phyloP scores from a whole-genome alignment of 2,329 filamentous ascomycete species.

The Colletotrichum gigasporum region DNA sequence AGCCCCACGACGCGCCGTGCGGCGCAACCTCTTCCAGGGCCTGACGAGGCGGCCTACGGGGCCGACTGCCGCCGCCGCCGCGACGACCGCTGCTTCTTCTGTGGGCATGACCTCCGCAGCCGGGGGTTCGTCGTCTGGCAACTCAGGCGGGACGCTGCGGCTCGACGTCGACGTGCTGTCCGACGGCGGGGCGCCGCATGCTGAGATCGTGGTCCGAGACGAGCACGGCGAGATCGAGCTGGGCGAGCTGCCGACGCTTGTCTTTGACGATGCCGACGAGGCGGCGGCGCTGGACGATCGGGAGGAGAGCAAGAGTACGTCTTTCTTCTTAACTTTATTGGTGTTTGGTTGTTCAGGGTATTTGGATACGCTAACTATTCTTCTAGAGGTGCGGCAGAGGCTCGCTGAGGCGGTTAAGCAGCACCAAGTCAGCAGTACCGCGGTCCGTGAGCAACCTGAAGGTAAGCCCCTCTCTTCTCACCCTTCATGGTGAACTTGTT shows the following conservation, averaged over 20 bases:
- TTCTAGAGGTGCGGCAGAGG: slow-evolving; percentile 66
- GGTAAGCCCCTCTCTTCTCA: slow-evolving; percentile 11
- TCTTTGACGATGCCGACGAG: slow-evolving; percentile 64
- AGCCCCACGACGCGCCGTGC: slow-evolving; percentile 42
- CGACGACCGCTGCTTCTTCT: slow-evolving; percentile 30
- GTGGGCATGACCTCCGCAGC: slow-evolving; percentile 32
- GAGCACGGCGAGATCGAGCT: slow-evolving; percentile 71
- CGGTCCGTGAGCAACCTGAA: slow-evolving; percentile 67
- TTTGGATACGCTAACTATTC: slow-evolving; percentile 36
- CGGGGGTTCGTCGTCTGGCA: slow-evolving; percentile 35
- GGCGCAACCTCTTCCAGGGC: slow-evolving; percentile 68
- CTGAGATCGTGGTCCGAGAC: slow-evolving; percentile 71
- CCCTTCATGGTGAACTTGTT: not conserved
- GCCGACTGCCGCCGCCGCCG: slow-evolving; percentile 21
- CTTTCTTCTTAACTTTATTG: not conserved
- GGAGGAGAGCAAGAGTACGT: slow-evolving; percentile 64
- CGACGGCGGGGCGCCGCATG: slow-evolving; percentile 40
- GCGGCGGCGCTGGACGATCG: slow-evolving; percentile 65
- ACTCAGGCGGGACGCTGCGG: slow-evolving; percentile 57
- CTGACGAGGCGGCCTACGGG: slow-evolving; percentile 66
- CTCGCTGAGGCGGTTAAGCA: slow-evolving; percentile 70
- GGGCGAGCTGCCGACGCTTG: slow-evolving; percentile 63
- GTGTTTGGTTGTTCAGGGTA: slow-evolving; percentile 28
- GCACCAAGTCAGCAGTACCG: slow-evolving; percentile 64
- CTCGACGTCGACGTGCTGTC: slow-evolving; percentile 56